These are phyloP conservation scores for Erythrobasidium yunnanense DNA, from an alignment of 768 basidiomycete genomes.

Conservation along the genomic window DNA sequence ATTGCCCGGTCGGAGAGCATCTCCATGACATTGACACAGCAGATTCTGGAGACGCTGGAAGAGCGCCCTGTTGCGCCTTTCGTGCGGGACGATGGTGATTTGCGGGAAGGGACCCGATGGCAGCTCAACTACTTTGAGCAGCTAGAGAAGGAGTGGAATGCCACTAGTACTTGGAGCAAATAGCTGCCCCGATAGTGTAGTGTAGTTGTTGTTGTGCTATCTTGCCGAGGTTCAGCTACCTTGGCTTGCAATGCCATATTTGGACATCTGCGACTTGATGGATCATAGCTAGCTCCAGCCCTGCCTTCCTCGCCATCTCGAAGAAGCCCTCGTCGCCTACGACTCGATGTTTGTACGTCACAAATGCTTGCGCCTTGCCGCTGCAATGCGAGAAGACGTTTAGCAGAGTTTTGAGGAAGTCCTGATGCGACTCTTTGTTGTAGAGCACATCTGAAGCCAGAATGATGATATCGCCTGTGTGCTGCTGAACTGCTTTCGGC, in stretches of 20 bases:
- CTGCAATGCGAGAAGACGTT: slow-evolving; percentile 10
- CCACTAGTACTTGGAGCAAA: background rate
- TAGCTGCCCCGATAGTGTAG: no score
- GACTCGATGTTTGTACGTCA: slow-evolving; percentile 34
- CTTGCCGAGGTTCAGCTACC: no score
- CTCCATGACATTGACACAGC: slow-evolving; percentile 59
- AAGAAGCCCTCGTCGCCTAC: slow-evolving; percentile 35
- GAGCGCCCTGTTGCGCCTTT: background rate
- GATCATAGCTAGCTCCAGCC: slow-evolving; percentile 21
- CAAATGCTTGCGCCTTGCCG: slow-evolving; percentile 7
- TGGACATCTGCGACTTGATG: slow-evolving; percentile 31
- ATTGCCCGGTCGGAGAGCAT: slow-evolving; percentile 62
- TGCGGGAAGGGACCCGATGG: slow-evolving; percentile 12
- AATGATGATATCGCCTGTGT: slow-evolving; percentile 2
- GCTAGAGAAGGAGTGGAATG: slow-evolving; percentile 1
- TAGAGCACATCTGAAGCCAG: slow-evolving; percentile 35
- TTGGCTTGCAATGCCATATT: slow-evolving; percentile 25
- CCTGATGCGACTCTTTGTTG: slow-evolving; percentile 29
- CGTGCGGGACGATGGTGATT: slow-evolving; percentile 16
- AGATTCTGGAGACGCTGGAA: slow-evolving; percentile 70
- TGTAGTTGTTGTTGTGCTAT: no score
- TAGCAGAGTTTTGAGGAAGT: slow-evolving; percentile 31
- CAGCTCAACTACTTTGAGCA: slow-evolving; percentile 2
- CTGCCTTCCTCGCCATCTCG: slow-evolving; percentile 3
- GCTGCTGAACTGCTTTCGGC: background rate